Conservation (phyloP, 306 rosid genomes). For the Inga oerstediana region DNA sequence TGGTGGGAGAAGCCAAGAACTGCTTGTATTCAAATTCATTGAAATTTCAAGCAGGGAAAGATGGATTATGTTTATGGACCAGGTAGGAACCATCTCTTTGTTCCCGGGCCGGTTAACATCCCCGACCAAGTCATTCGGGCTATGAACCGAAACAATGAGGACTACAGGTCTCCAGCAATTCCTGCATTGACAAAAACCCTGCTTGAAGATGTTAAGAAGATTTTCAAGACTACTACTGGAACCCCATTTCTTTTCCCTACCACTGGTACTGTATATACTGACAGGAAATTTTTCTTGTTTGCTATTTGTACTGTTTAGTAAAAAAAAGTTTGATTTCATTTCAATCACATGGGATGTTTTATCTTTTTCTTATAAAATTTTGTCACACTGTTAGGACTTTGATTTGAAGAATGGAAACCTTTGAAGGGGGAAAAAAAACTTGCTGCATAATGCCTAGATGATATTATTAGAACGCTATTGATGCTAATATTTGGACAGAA, state of each 20-base stretch:
- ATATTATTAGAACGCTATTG: background rate
- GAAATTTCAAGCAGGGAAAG: conserved; percentile 45
- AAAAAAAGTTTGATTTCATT: background rate
- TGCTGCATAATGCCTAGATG: background rate
- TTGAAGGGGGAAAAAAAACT: background rate
- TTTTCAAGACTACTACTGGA: conserved; percentile 94
- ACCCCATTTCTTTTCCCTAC: conserved; percentile 92
- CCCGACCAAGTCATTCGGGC: conserved; percentile 90
- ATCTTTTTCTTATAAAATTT: background rate
- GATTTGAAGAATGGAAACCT: background rate
- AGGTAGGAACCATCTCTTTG: conserved; percentile 96
- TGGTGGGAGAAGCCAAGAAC: conserved; percentile 31
- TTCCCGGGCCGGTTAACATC: conserved; percentile 98
- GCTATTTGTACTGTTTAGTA: background rate
- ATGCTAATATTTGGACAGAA: background rate
- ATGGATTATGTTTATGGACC: conserved; percentile 91
- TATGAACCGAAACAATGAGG: conserved; percentile 96
- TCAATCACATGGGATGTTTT: background rate
- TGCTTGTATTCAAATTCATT: conserved; percentile 35
- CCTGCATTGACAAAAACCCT: conserved; percentile 87
- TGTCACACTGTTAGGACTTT: background rate
- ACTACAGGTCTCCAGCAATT: conserved; percentile 94
- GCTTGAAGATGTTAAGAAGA: conserved; percentile 89
- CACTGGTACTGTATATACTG: conserved; percentile 61
- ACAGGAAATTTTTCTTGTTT: background rate